Base-by-base conservation (phyloP, 257 asterid genomes). In the Phtheirospermum japonicum region DNA sequence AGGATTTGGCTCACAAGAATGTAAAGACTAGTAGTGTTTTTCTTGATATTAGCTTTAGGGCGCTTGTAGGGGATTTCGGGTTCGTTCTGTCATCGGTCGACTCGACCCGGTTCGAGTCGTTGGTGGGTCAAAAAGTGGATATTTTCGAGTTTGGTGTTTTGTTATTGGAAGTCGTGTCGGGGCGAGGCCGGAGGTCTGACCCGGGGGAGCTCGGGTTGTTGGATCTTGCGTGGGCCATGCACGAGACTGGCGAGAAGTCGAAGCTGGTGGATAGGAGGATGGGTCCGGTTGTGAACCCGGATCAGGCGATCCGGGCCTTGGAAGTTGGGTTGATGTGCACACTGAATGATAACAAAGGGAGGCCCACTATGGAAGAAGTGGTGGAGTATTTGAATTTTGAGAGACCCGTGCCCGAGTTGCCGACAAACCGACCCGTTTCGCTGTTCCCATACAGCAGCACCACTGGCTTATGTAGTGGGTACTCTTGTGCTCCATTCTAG, bases 321-420 rank as follows among this genome's bases (percentile, higher is more conserved):
- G 95, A 83, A 28, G 82, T 88, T n/a, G 96, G 96, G 79, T 70
- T 88, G 79, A 68, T 88, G 61, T 88, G 95, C 65, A 85, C 92
- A 0, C 63, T 88, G 80, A 88, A 88, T 50, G 95, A 85, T 56
- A 83, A 88, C 62, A 85, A 79, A 67, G 95, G 96, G 28, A 75
- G 96, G 79, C 95, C 95, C 0, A 70, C 57, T 0, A 84, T 87
- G 87, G 88, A 80, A 66, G 79, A 82, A 46, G 93, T 87, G 45
- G 82, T 80, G 66, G 88, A 81, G 74, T 80, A 75, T 53, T 74
- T 87, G 67, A 75, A 82, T 42, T 20, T 79, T 13, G 90, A 87
- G 71, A 77, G 70, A 17, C 75, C 82, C 4, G 56, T 74, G 20
- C 88, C 95, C 7, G 86, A 83, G 64, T 65, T 85, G 74, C 96